Conservation (phyloP, 257 asterid species). For the Schizonepeta tenuifolia region DNA sequence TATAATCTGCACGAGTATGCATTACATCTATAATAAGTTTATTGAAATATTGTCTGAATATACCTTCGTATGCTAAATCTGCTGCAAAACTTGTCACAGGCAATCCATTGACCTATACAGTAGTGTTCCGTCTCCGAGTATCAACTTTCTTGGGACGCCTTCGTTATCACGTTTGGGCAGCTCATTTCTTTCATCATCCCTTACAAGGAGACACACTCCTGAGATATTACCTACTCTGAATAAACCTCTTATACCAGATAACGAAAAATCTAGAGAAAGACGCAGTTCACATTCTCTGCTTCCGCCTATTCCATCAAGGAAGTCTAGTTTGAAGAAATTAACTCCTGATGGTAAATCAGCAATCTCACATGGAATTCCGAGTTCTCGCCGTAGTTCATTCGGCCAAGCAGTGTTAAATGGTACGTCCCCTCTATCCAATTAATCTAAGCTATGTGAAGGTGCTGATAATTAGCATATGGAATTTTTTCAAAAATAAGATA, state of each 20-base stretch:
- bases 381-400: conserved; percentile 65
- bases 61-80: conserved; percentile 16
- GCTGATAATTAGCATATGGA: background rate
- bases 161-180: conserved; percentile 67
- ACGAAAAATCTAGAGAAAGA: conserved; percentile 53
- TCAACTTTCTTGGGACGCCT: conserved; percentile 76
- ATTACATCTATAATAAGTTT: background rate
- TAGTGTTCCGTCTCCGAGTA: conserved; percentile 88
- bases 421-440: conserved; percentile 25
- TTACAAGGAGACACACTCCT: conserved; percentile 75
- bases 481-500: background rate
- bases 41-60: background rate
- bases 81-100: conserved; percentile 49
- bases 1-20: background rate
- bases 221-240: conserved; percentile 72
- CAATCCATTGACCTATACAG: conserved; percentile 88
- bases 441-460: background rate
- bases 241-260: conserved; percentile 73
- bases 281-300: conserved; percentile 64
- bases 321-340: conserved; percentile 49
- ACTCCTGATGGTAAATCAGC: conserved; percentile 54
- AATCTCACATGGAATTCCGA: conserved; percentile 61
- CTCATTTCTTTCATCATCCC: conserved; percentile 73
- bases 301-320: conserved; percentile 66
- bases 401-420: conserved; percentile 88